Evolutionary conservation across 305 asterid species (phyloP), one percentile per base, ranked within the genome.

Genomic region (Fraxinus floribunda): DNA sequence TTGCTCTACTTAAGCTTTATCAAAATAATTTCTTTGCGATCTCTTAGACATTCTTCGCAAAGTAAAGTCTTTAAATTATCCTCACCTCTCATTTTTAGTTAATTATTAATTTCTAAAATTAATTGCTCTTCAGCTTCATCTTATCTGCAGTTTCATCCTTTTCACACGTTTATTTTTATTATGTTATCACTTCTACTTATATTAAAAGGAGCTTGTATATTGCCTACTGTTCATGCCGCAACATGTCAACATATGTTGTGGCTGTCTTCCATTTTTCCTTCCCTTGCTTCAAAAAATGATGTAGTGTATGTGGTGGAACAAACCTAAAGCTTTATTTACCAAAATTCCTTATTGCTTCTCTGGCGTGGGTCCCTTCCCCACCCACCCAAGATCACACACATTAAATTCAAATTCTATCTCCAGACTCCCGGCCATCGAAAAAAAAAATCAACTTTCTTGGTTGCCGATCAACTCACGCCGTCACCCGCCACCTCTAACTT

Each of bases 61-160:
- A 85, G 86, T 85, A 80, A 71, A 46, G 64, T 62, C 29, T 49
- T 78, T 44, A 49, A 46, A 52, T 78, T 18, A 55, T 80, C 52
- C 66, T 0, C 26, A 55, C 66, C 66, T n/a, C 66, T 55, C 66
- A n/a, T 55, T 55, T 55, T 55, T n/a, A 55, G 24, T 55, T 55
- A 18, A 10, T n/a, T 55, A n/a, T 55, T 55, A 55, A 55, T 55
- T 1, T n/a, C 66, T 49, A 49, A 49, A 15, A 49, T 49, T 49
- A 15, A 49, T 49, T 49, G 20, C 60, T 55, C 26, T 55, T 55
- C 66, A n/a, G 66, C 10, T 60, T 20, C 70, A 60, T 60, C 70
- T n/a, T n/a, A 55, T 55, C 1, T 18, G 11, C 29, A 20, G 8
- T 57, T 60, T 20, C 70, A 60, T 60, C 70, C 30, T 60, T 60